Evolutionary conservation across 1,139 yeast species (phyloP).

Genomic region (Pneumocystis jirovecii): DNA sequence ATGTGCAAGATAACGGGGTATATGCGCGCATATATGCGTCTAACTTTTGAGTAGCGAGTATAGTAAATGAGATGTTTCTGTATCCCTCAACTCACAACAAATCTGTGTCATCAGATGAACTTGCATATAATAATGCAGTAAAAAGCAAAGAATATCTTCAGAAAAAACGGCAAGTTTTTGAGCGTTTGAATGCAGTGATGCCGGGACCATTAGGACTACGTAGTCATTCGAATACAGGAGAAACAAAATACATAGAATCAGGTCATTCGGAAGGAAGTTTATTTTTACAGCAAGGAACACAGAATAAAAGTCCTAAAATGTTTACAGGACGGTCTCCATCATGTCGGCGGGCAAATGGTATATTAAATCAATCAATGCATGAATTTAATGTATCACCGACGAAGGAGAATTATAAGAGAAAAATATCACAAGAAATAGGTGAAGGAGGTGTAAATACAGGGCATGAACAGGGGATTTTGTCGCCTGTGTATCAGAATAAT

Average conservation of each 20-base stretch:
- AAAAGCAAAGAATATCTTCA: not conserved
- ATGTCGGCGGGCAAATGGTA: not conserved
- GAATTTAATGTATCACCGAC: not conserved
- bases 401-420: not conserved
- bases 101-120: not conserved
- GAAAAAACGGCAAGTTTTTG: not conserved
- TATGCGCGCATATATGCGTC: not conserved
- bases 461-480: not conserved
- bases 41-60: not conserved
- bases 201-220: not conserved
- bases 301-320: not conserved
- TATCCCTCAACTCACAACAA: not conserved
- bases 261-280: not conserved
- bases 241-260: not conserved
- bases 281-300: not conserved
- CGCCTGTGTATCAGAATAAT: not conserved
- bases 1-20: not conserved
- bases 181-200: not conserved
- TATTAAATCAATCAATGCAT: not conserved
- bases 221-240: not conserved
- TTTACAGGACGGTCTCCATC: not conserved
- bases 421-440: not conserved
- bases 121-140: not conserved
- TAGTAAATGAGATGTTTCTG: not conserved
- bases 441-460: not conserved